Evolutionary conservation across 2,329 filamentous ascomycete species (phyloP).

Genomic region (Blastomyces emzantsi): DNA sequence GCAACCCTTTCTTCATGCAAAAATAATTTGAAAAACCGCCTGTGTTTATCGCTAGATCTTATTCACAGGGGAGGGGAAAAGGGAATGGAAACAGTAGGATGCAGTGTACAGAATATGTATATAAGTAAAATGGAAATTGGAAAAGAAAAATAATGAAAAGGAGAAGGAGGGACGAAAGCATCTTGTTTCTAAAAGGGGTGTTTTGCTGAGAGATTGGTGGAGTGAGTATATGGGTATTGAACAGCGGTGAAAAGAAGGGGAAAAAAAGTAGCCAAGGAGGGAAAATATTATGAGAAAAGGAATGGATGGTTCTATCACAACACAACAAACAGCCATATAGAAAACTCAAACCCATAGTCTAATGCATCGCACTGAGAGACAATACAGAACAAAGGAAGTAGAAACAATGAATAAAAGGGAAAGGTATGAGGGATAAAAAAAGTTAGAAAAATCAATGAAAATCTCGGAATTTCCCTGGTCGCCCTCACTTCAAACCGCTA

Average conservation of each 20-base stretch:
- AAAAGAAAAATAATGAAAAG: background rate
- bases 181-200: background rate
- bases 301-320: background rate
- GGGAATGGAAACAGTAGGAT: background rate
- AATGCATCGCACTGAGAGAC: background rate
- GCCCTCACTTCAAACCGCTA: slow-evolving; percentile 28
- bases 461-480: slow-evolving; percentile 23
- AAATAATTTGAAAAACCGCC: background rate
- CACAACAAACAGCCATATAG: background rate
- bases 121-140: no score
- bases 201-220: background rate
- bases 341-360: background rate
- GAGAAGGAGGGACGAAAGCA: background rate
- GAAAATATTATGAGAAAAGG: background rate
- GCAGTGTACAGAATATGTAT: background rate
- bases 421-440: slow-evolving; percentile 1
- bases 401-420: background rate
- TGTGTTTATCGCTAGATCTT: background rate
- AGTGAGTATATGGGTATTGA: background rate
- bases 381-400: background rate
- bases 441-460: background rate
- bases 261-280: background rate
- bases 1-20: background rate
- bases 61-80: background rate
- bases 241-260: background rate